Conservation (phyloP, 345 rosid species). For the Melaleuca quinquenervia region DNA sequence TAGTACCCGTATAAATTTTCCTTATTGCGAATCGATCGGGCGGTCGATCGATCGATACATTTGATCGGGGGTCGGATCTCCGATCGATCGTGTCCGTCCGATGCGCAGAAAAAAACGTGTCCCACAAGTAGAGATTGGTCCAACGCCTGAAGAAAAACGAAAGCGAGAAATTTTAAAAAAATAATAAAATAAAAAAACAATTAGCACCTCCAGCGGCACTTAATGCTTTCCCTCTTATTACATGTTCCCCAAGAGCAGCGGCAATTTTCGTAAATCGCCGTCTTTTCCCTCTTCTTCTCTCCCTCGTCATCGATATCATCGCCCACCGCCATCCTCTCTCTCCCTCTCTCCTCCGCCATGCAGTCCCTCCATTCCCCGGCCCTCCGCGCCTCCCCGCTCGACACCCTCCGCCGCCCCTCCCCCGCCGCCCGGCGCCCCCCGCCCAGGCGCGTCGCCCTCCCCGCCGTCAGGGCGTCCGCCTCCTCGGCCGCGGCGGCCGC, state of each 20-base stretch:
- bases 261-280: neutral
- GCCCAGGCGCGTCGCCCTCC: constrained; percentile 17
- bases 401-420: constrained; percentile 17
- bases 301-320: neutral
- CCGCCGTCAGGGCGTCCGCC: constrained; percentile 31
- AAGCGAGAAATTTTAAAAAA: too few species aligned
- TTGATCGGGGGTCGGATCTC: too few species aligned
- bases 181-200: too few species aligned
- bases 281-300: constrained; percentile 17
- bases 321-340: neutral
- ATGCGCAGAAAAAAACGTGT: neutral
- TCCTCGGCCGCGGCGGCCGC: constrained; percentile 47
- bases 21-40: too few species aligned
- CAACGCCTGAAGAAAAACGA: neutral
- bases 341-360: neutral
- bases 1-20: too few species aligned
- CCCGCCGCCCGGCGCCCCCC: constrained; percentile 19
- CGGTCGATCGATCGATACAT: too few species aligned
- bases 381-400: neutral
- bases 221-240: too few species aligned
- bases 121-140: neutral
- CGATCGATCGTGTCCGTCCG: neutral
- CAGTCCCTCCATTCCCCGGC: neutral
- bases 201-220: too few species aligned
- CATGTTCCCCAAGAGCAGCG: too few species aligned